Conservation (phyloP, 306 rosid genomes). For the Calophaca sinica region DNA sequence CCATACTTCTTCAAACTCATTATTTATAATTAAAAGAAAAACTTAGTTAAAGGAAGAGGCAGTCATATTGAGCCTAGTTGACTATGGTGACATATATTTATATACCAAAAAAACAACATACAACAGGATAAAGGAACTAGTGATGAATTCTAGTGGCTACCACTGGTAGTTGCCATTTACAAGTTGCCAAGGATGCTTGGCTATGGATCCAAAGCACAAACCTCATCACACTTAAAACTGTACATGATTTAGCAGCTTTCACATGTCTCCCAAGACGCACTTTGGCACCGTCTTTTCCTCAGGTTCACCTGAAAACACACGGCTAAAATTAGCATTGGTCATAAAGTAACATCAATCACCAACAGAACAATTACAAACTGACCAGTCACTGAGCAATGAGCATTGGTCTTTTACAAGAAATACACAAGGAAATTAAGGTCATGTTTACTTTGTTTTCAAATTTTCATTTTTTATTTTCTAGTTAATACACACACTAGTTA, state of each 20-base stretch:
- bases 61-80: neutral
- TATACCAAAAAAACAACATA: neutral
- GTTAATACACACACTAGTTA: too few species aligned
- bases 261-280: constrained; percentile 42
- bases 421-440: too few species aligned
- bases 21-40: too few species aligned
- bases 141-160: constrained; percentile 36
- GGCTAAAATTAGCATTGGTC: constrained; percentile 3
- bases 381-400: too few species aligned
- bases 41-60: neutral
- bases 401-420: too few species aligned
- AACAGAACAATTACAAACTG: neutral
- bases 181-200: constrained; percentile 22
- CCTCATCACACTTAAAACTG: neutral
- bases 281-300: constrained; percentile 55
- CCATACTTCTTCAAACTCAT: too few species aligned
- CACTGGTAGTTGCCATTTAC: constrained; percentile 24
- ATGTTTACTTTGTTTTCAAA: too few species aligned
- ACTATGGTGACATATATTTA: constrained; percentile 8
- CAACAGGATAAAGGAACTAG: constrained; percentile 2
- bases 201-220: constrained; percentile 17
- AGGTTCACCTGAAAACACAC: constrained; percentile 53
- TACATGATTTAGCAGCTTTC: constrained; percentile 52
- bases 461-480: too few species aligned
- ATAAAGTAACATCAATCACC: constrained; percentile 10